Percentiles rank a stretch among this genome's conserved stretches.
Conservation (phyloP, 2,329 filamentous ascomycete genomes). For the Eutypa lata region DNA sequence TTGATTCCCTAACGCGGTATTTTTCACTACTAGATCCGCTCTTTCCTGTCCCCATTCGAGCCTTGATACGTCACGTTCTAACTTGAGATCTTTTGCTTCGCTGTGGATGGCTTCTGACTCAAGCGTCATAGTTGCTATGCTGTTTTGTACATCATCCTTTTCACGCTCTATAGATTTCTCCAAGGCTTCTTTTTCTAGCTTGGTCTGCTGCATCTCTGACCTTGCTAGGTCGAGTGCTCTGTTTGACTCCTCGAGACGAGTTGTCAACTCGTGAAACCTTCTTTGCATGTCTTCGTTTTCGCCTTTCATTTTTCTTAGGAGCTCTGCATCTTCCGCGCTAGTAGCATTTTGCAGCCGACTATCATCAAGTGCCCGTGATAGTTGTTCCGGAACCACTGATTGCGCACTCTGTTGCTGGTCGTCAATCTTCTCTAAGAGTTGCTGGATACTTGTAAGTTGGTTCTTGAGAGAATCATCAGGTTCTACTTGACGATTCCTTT, state of each 20-base stretch:
- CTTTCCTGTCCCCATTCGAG: not conserved
- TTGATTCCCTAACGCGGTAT: no score
- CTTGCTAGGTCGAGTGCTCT: not conserved
- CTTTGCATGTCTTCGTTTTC: not conserved
- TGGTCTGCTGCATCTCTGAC: not conserved
- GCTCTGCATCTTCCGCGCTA: not conserved
- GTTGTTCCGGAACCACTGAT: not conserved
- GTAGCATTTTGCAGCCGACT: not conserved
- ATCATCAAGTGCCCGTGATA: not conserved
- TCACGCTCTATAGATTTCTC: not conserved
- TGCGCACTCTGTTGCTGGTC: not conserved
- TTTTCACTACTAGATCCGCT: not conserved
- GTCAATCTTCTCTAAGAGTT: not conserved
- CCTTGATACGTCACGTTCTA: not conserved
- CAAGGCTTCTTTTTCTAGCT: not conserved
- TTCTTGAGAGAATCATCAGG: not conserved
- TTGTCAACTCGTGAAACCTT: not conserved
- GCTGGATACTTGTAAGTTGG: not conserved
- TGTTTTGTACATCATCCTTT: not conserved
- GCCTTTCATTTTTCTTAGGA: not conserved
- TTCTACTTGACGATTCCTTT: not conserved
- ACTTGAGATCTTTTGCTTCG: not conserved
- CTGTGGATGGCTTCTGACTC: not conserved
- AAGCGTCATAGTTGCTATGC: not conserved
- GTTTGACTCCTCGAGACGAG: not conserved